phyloP scores from a whole-genome alignment of 73 alveolate species.

The Uronychia setigera region DNA sequence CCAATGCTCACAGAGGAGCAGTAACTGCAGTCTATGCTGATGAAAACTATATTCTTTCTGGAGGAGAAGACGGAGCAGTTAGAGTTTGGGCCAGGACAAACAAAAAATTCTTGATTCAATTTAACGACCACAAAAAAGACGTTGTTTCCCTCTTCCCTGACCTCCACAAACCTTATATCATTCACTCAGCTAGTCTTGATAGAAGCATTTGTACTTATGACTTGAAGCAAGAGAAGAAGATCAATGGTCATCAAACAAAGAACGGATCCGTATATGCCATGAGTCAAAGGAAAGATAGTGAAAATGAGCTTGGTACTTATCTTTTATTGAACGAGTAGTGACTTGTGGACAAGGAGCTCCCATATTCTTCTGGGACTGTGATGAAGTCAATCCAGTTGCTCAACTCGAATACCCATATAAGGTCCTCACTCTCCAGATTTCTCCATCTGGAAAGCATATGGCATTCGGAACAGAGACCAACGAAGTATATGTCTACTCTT shows the following conservation, averaged over 20 bases:
- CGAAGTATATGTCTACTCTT: slow-evolving; percentile 73
- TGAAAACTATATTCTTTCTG: slow-evolving; percentile 88
- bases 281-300: slow-evolving; percentile 88
- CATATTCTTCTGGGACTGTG: slow-evolving; percentile 92
- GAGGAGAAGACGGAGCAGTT: slow-evolving; percentile 96
- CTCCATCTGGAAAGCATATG: slow-evolving; percentile 87
- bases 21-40: slow-evolving; percentile 88
- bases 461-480: slow-evolving; percentile 89
- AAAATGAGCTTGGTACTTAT: slow-evolving; percentile 57
- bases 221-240: slow-evolving; percentile 84
- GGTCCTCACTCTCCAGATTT: slow-evolving; percentile 76
- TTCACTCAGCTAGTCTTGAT: slow-evolving; percentile 90
- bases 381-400: slow-evolving; percentile 81
- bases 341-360: slow-evolving; percentile 90
- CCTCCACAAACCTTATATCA: slow-evolving; percentile 69
- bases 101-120: slow-evolving; percentile 81
- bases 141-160: slow-evolving; percentile 91
- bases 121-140: slow-evolving; percentile 84
- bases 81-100: slow-evolving; percentile 93
- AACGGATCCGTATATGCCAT: slow-evolving; percentile 87
- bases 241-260: slow-evolving; percentile 79
- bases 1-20: slow-evolving; percentile 91
- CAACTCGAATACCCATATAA: slow-evolving; percentile 72
- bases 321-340: slow-evolving; percentile 34
- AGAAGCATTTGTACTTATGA: slow-evolving; percentile 86